These are phyloP conservation scores for Gossypium stocksii DNA, from an alignment of 345 rosid species.

Conservation along the genomic window DNA sequence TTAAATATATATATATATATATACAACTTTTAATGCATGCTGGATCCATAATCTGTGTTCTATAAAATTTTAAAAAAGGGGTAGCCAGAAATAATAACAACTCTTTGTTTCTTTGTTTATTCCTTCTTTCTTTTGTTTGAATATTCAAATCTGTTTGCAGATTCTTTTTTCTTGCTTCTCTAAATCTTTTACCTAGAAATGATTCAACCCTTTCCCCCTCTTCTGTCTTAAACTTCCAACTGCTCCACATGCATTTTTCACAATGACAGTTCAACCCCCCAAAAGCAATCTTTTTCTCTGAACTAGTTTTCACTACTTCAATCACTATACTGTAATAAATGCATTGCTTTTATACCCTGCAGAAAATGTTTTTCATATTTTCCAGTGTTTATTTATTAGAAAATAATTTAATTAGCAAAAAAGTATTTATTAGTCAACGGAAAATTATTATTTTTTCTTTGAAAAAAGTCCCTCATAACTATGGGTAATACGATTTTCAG, in stretches of 20 bases:
- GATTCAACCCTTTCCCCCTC: constrained; percentile 19
- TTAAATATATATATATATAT: neutral
- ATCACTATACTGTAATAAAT: no score
- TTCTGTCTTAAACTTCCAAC: constrained; percentile 20
- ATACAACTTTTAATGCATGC: constrained; percentile 37
- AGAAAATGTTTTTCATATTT: no score
- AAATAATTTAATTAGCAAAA: no score
- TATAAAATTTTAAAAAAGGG: neutral
- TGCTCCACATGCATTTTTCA: constrained; percentile 33
- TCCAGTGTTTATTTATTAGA: no score
- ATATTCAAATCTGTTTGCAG: constrained; percentile 12
- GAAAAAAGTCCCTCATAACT: no score
- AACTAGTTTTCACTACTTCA: neutral
- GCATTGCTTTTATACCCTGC: no score
- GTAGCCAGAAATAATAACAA: neutral
- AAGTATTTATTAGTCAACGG: no score
- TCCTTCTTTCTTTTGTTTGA: constrained; percentile 12
- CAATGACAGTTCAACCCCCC: neutral
- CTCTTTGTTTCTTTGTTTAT: constrained; percentile 13
- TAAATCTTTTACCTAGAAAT: constrained; percentile 5
- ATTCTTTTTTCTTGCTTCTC: constrained; percentile 7
- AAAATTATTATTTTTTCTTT: no score
- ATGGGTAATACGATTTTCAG: no score
- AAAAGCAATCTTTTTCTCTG: neutral
- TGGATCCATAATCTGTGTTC: constrained; percentile 36